Evolutionary conservation across 805 yeast genomes (phyloP), one percentile per base, ranked within the genome.

Genomic region (Novakomyces olei): DNA sequence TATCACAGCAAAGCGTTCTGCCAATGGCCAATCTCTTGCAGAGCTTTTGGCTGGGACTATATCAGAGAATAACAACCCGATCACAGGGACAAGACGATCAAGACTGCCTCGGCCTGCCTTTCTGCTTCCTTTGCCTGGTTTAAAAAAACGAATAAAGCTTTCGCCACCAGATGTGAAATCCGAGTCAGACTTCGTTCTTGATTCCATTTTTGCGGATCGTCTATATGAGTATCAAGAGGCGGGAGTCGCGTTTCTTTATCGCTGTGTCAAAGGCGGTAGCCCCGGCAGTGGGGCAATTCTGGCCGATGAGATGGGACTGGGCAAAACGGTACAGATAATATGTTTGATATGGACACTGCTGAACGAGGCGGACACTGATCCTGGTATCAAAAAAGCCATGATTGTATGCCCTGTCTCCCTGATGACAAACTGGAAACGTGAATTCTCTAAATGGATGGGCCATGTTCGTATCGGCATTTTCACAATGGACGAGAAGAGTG

Each of bases 291-390:
- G 98, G 0, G 83, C 85, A 2, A 53, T 88, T 4, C 51, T 88
- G 27, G 98, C 98, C 0, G 98, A 88, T 51, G 96, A 85, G 44
- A 88, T 88, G 98, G 98, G 98, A 0, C 57, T 88, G 12, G 94
- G 94, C 2, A 77, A 77, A 44, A 83, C 96, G 0, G 52, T 88
- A 27, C 83, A 73, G 66, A 69, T 94, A 0, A 85, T 88, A 4
- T 47, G 92, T 0, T 49, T 80, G 26, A 61, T 85, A 3, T 80
- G 92, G 91, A 80, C 93, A 0, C 50, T 88, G 14, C 49, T 79
- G 14, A 72, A 65, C 39, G 80, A 76, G 41, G 63, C 66, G 34
- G 48, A 58, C 34, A 46, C 46, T 31, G 40, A 35, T 32, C 64
- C 58, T 0, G 50, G 57, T 0, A 57, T 63, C 12, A 60, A 60